phyloP scores from a whole-genome alignment of 2,329 filamentous ascomycete genomes.

The Colletotrichum sojae region DNA sequence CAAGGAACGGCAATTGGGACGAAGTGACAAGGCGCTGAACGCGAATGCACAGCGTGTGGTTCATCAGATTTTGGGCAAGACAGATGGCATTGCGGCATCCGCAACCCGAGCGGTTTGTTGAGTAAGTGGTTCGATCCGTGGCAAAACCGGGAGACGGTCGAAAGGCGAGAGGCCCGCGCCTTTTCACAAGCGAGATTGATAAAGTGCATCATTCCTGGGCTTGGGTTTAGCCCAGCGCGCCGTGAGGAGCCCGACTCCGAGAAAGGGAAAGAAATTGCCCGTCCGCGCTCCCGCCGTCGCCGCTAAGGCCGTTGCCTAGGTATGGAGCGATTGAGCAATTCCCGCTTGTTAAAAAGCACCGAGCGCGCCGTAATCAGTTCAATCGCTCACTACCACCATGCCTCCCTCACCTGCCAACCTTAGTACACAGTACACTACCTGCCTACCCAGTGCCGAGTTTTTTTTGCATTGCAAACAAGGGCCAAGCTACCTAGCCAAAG shows the following conservation, averaged over 20 bases:
- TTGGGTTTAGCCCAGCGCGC: slow-evolving; percentile 17
- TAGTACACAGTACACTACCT: background rate
- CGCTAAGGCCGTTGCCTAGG: slow-evolving; percentile 31
- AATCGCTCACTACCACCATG: background rate
- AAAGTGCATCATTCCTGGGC: slow-evolving; percentile 40
- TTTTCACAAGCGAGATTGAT: slow-evolving; percentile 42
- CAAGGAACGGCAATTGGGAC: background rate
- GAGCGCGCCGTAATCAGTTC: background rate
- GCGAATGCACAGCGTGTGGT: background rate
- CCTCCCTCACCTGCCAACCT: background rate
- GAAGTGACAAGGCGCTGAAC: background rate
- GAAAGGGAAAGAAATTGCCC: slow-evolving; percentile 22
- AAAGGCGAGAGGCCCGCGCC: slow-evolving; percentile 40
- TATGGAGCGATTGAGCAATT: background rate
- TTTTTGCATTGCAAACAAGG: slow-evolving; percentile 36
- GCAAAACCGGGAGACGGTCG: slow-evolving; percentile 41
- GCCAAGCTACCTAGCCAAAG: slow-evolving; percentile 31
- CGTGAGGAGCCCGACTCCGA: slow-evolving; percentile 11
- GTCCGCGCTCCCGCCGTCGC: slow-evolving; percentile 29
- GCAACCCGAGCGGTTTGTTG: no score
- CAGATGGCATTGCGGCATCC: background rate
- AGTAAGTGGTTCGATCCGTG: slow-evolving; percentile 37
- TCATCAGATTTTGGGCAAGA: background rate
- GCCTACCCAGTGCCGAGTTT: background rate
- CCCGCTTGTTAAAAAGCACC: slow-evolving; percentile 16